Percentiles rank a stretch among this genome's conserved stretches.
Conservation (phyloP, 768 basidiomycete genomes). For the Candolleomyces aberdarensis region DNA sequence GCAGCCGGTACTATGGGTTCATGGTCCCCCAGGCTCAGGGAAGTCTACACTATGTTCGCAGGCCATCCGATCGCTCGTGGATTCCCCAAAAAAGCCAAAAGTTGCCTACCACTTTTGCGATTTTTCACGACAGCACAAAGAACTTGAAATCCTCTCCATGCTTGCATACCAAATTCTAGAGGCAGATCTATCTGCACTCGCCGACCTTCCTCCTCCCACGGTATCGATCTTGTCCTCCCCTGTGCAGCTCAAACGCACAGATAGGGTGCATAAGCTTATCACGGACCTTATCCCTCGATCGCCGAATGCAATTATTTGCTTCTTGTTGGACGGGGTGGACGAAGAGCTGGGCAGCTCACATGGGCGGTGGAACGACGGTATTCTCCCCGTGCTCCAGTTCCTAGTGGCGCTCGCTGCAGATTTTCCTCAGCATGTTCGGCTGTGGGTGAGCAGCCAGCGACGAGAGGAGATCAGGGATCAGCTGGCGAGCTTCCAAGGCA, state of each 20-base stretch:
- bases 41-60: constrained; percentile 20
- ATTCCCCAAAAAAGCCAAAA: not conserved
- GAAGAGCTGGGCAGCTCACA: not conserved
- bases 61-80: constrained; percentile 8
- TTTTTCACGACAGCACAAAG: constrained; percentile 9
- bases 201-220: not conserved
- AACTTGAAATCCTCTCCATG: constrained; percentile 13
- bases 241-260: not conserved
- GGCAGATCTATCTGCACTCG: constrained; percentile 1
- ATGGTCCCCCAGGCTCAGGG: constrained; percentile 17
- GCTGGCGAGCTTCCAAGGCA: constrained; percentile 6
- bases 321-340: not conserved
- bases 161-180: constrained; percentile 17
- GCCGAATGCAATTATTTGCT: not conserved
- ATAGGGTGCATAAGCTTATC: not conserved
- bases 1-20: constrained; percentile 15
- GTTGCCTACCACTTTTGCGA: constrained; percentile 20
- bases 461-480: constrained; percentile 12
- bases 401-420: constrained; percentile 11
- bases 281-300: not conserved
- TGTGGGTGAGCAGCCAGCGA: constrained; percentile 23
- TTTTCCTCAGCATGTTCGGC: constrained; percentile 13
- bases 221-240: not conserved
- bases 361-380: constrained; percentile 14
- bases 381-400: constrained; percentile 10